Evolutionary conservation across 2,329 filamentous ascomycete genomes (phyloP), one percentile per base, ranked within the genome.

Genomic region (Colletotrichum sp.): DNA sequence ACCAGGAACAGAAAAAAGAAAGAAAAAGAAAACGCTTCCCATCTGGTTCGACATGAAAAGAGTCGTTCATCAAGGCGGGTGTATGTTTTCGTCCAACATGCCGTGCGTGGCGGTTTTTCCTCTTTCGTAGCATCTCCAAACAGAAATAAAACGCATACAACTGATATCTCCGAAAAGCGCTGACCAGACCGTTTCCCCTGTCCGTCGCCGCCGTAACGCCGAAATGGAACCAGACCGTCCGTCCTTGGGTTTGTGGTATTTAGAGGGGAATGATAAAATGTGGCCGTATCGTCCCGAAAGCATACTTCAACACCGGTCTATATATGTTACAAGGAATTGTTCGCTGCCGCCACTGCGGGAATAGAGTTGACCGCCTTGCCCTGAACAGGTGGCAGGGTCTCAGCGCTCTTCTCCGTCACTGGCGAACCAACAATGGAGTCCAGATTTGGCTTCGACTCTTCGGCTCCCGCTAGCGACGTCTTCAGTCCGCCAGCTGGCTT

Each of bases 401-500:
- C 81, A 1, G 71, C 55, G 28, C 66, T 71, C 76, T 85, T 86
- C 30, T 86, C 84, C 5, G 76, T 72, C 15, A 78, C 75, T 12
- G 84, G 81, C 8, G 83, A 81, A 49, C 87, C 85, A 21, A 83
- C 78, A 75, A 85, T 83, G 15, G 80, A 77, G 21, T 81, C 82
- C 24, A 86, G 83, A 3, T 83, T 75, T 7, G 81, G 81, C 72
- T 86, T 89, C 3, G 83, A 79, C 44, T 89, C 87, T 59, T 89
- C 87, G 12, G 81, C 73, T 18, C 64, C 69, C 3, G 73, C 24
- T 21, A 68, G 9, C 1, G 76, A 49, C 12, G 76, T 72, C 71
- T 78, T 78, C 28, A 74, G 55, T 3, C 34, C 59, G 5, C 62
- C 71, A 7, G 32, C 64, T 39, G 57, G 68, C 39, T 71, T 74